A percentile compares a stretch with the other conserved stretches of the same genome.
These are phyloP conservation scores for Leccinellum luteum DNA, from an alignment of 768 basidiomycete genomes.

Conservation along the genomic window DNA sequence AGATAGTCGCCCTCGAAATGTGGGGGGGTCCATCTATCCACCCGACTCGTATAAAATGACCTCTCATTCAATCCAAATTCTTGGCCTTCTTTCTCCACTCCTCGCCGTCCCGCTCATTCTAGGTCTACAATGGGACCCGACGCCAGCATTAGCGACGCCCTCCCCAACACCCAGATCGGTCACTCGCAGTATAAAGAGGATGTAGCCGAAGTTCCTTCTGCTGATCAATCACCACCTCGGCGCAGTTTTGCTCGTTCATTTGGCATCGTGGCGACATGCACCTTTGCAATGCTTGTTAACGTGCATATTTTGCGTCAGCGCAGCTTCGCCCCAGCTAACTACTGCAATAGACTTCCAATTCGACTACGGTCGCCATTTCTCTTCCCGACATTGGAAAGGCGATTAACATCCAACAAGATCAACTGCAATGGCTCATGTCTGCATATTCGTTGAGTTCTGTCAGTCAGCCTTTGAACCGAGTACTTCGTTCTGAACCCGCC, in stretches of 20 bases:
- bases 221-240: neutral
- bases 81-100: no score
- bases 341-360: slow-evolving; percentile 25
- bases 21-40: no score
- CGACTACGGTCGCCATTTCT: slow-evolving; percentile 48
- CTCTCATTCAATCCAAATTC: no score
- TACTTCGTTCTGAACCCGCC: no score
- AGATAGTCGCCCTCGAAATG: no score
- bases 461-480: slow-evolving; percentile 13
- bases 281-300: slow-evolving; percentile 34
- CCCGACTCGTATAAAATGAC: no score
- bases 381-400: slow-evolving; percentile 20
- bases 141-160: no score
- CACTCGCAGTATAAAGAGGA: no score
- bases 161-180: no score
- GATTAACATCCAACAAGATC: slow-evolving; percentile 46
- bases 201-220: no score
- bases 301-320: slow-evolving; percentile 22
- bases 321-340: slow-evolving; percentile 2
- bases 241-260: slow-evolving; percentile 28
- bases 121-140: no score
- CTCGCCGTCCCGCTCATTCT: no score
- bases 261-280: slow-evolving; percentile 22
- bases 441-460: slow-evolving; percentile 70
- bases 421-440: slow-evolving; percentile 65